A percentile compares a stretch with the other conserved stretches of the same genome.
phyloP scores from a whole-genome alignment of 352 stramenopile genomes.

The Phytophthora capsici region DNA sequence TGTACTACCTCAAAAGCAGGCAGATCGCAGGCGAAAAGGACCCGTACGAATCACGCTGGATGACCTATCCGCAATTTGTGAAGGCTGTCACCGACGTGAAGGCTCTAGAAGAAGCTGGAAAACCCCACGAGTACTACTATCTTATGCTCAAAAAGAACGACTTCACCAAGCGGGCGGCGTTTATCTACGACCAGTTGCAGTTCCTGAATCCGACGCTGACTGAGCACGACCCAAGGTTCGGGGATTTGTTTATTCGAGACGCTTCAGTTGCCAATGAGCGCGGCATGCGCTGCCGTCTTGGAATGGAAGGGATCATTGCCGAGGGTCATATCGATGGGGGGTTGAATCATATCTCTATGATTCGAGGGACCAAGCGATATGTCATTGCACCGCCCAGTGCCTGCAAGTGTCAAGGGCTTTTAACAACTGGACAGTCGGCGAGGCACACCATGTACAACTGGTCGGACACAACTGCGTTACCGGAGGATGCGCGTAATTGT shows the following conservation, averaged over 20 bases:
- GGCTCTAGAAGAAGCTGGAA: conserved; percentile 11
- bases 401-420: conserved; percentile 82
- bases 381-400: conserved; percentile 92
- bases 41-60: conserved; percentile 58
- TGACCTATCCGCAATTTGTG: conserved; percentile 71
- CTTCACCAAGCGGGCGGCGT: conserved; percentile 45
- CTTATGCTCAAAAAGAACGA: conserved; percentile 64
- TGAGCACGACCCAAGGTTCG: conserved; percentile 48
- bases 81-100: conserved; percentile 36
- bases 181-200: conserved; percentile 87
- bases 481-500: conserved; percentile 51
- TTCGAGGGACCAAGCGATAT: conserved; percentile 92
- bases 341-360: conserved; percentile 94
- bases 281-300: conserved; percentile 87
- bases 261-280: conserved; percentile 31
- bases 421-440: conserved; percentile 75
- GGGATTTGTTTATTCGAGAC: conserved; percentile 65
- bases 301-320: conserved; percentile 93
- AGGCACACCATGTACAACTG: conserved; percentile 94
- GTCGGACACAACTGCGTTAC: conserved; percentile 58
- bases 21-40: conserved; percentile 38
- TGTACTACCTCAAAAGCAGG: conserved; percentile 89
- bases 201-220: conserved; percentile 93
- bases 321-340: conserved; percentile 94
- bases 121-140: conserved; percentile 56